Evolutionary conservation across 495 filamentous ascomycete genomes (phyloP), one percentile per base, ranked within the genome.

Genomic region (Thermothielavioides terrestris): DNA sequence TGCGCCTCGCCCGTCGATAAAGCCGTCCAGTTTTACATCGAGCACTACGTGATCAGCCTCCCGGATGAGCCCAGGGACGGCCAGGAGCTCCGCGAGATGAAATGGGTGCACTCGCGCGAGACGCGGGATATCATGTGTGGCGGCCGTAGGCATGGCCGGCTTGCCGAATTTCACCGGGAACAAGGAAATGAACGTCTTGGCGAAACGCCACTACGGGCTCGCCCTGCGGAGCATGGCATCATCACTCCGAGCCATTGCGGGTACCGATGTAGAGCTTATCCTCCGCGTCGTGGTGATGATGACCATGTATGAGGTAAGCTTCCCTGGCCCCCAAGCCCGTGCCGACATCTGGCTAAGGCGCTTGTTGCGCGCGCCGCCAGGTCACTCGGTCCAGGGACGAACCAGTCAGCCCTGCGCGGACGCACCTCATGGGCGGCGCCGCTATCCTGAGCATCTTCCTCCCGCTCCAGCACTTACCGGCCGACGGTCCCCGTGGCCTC

Each of bases 221-320:
- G 68, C 70, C 5, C 42, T 75, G 11, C 66, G 65, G 31, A 49
- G 52, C 20, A 69, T 69, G 6, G 65, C 63, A 14, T 49, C 62
- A 22, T 43, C 68, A 8, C 54, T 75, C 17, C 50, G 53, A 42
- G 56, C 58, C 21, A 42, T 59, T 32, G 35, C 56, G 0, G 50
- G 51, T 10, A 35, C 60, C 2, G 57, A 65, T 18, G 12, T 71
- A 15, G 54, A 62, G 22, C 42, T 64, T 27, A 41, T 62, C 6
- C 8, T 70, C n/a, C 61, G 68, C 14, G 52, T 56, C 7, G 61
- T 72, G 7, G 65, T 75, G 18, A 63, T 71, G 42, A 64, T 75
- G 40, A 71, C 71, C 7, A 58, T 74, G 56, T 75, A 71, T 38
- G 72, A 75, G 63, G 72, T 74, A 49, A 60, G 60, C 46, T 20